A percentile compares a stretch with the other conserved stretches of the same genome.
These are phyloP conservation scores for Cytospora schulzeri DNA, from an alignment of 2,329 filamentous ascomycete species.

Conservation along the genomic window DNA sequence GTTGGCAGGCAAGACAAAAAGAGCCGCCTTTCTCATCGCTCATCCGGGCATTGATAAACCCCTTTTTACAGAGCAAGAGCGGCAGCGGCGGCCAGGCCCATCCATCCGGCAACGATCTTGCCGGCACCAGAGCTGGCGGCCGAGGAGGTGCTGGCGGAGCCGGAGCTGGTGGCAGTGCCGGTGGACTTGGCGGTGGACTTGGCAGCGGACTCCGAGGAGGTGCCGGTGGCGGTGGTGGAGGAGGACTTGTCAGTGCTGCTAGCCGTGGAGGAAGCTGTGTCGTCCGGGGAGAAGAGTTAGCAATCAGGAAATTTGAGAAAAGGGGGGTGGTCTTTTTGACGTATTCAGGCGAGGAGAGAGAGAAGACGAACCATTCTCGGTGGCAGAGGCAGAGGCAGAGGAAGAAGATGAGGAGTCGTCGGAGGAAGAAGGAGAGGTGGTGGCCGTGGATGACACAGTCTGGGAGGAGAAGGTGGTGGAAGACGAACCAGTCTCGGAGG, in stretches of 20 bases:
- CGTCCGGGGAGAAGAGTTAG: constrained; percentile 1
- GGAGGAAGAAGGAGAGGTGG: constrained; percentile 17
- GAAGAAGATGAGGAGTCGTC: constrained; percentile 13
- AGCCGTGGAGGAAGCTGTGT: constrained; percentile 15
- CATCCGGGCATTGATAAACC: neutral
- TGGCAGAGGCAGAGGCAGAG: constrained; percentile 10
- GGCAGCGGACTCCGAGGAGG: neutral
- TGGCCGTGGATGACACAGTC: constrained; percentile 6
- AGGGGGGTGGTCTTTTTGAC: neutral
- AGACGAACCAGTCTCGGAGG: constrained; percentile 6
- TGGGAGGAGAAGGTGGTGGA: constrained; percentile 11
- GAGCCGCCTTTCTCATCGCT: neutral
- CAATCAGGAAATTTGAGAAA: neutral
- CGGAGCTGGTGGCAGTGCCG: neutral
- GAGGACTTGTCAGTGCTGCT: neutral
- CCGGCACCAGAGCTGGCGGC: constrained; percentile 22
- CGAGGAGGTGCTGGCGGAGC: constrained; percentile 10
- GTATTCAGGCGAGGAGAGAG: neutral
- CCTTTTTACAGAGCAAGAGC: constrained; percentile 23
- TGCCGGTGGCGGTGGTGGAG: neutral
- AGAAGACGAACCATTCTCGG: constrained; percentile 9
- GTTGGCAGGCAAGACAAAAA: neutral
- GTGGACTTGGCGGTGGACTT: constrained; percentile 16
- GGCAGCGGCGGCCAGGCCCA: constrained; percentile 22
- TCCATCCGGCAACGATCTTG: constrained; percentile 26